A percentile compares a stretch with the other conserved stretches of the same genome.
Conservation (phyloP, 2,329 filamentous ascomycete genomes). For the Dothideomycetes sp. region DNA sequence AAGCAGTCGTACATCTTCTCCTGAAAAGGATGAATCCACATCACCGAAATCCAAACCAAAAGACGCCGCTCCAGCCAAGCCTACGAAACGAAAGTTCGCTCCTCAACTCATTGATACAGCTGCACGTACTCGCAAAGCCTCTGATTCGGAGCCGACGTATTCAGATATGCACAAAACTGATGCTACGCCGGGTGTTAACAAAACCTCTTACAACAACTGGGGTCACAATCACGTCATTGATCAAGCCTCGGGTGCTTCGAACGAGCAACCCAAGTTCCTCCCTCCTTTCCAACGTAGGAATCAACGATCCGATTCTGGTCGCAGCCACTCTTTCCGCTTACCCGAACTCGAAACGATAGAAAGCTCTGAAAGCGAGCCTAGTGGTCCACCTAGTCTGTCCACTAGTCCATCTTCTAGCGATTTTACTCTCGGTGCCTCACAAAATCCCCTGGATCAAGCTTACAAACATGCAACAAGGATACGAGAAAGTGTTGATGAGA, state of each 20-base stretch:
- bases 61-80: constrained; percentile 17
- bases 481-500: constrained; percentile 62
- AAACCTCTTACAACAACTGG: constrained; percentile 6
- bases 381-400: constrained; percentile 15
- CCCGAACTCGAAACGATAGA: constrained; percentile 53
- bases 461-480: constrained; percentile 47
- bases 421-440: constrained; percentile 38
- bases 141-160: constrained; percentile 54
- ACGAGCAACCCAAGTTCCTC: constrained; percentile 2
- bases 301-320: constrained; percentile 16
- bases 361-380: constrained; percentile 43
- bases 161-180: constrained; percentile 63
- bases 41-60: constrained; percentile 10
- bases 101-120: constrained; percentile 77
- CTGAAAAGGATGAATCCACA: constrained; percentile 9
- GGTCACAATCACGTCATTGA: constrained; percentile 4
- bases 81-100: constrained; percentile 48
- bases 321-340: constrained; percentile 48
- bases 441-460: constrained; percentile 28
- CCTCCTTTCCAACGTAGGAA: constrained; percentile 15
- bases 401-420: constrained; percentile 33
- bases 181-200: constrained; percentile 45
- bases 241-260: neutral
- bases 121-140: constrained; percentile 58
- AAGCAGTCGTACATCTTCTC: constrained; percentile 37